These are phyloP conservation scores for Pythium periplocum DNA, from an alignment of 352 stramenopile genomes.

Conservation along the genomic window DNA sequence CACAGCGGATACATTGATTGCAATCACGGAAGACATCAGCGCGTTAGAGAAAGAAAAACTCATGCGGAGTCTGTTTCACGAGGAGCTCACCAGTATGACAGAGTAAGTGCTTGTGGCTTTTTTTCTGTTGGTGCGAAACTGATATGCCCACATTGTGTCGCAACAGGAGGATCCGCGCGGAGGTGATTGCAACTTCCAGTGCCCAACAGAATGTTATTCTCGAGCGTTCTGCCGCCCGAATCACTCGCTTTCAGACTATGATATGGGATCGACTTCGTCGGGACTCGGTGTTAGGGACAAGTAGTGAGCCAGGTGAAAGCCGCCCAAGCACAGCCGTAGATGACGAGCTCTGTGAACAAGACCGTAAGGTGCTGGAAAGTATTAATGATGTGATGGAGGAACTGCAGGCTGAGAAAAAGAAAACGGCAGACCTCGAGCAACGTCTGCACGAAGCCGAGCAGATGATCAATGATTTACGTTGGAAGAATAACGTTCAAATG, in stretches of 20 bases:
- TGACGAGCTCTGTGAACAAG: slow-evolving; percentile 55
- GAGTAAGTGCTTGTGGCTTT: slow-evolving; percentile 23
- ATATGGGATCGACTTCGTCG: slow-evolving; percentile 27
- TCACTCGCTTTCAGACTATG: slow-evolving; percentile 53
- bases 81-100: slow-evolving; percentile 48
- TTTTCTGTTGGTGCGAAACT: slow-evolving; percentile 1
- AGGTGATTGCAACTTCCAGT: slow-evolving; percentile 42
- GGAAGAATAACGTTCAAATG: slow-evolving; percentile 46
- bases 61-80: slow-evolving; percentile 38
- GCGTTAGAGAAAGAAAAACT: slow-evolving; percentile 55
- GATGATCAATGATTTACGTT: slow-evolving; percentile 35
- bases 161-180: slow-evolving; percentile 40
- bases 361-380: slow-evolving; percentile 54
- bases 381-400: slow-evolving; percentile 53
- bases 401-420: slow-evolving; percentile 26
- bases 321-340: slow-evolving; percentile 11
- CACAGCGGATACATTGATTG: slow-evolving; percentile 34
- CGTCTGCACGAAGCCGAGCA: slow-evolving; percentile 45
- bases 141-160: too few relatives aligned
- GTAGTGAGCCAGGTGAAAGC: neutral
- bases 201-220: slow-evolving; percentile 58
- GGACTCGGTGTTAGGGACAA: neutral
- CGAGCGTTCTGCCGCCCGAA: slow-evolving; percentile 45
- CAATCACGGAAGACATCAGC: slow-evolving; percentile 50
- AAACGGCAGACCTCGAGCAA: slow-evolving; percentile 25